Base-by-base conservation (phyloP, 2,329 filamentous ascomycete species). In the Penicillium concentricum region DNA sequence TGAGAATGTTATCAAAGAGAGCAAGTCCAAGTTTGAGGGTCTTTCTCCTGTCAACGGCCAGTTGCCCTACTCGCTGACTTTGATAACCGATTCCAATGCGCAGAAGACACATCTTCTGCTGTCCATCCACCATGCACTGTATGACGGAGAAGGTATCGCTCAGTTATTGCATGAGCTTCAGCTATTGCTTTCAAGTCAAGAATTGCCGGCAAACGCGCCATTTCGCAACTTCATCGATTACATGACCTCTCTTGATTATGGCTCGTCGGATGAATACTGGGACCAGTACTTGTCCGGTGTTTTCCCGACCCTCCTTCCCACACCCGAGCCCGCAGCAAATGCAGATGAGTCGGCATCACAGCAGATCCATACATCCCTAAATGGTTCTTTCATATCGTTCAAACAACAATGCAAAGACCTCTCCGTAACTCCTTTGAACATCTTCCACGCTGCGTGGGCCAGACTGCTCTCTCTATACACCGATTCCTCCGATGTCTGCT, bases 61-160 rank as follows among this genome's bases (percentile, higher is more conserved):
- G 10, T 51, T 71, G 37, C 72, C 72, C 4, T 73, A 72, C 50
- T 67, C 62, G 6, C 51, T 72, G 38, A 65, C 63, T 18, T 30
- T 64, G 0, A 65, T 74, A 22, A 61, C 53, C 8, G 59, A 62
- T 28, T 41, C 60, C 1, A 49, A 37, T 9, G 46, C 45, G 0
- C 54, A 61, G 15, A 55, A 56, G 13, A 52, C 46, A 5, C 44
- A 67, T 32, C 61, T 74, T 15, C 64, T 81, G 3, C 75, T 87
- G 46, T 78, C 78, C 22, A 85, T 86, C 64, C 92, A 96, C 65
- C 92, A 97, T 74, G 90, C 91, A 2, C 77, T 96, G 0, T 96
- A 96, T 65, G 92, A 97, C 73, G 92, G 89, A 0, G 85, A 88
- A 35, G 91, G 91, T 0, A 88, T 96, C 67, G 77, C 81, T 0